These are phyloP conservation scores for Lizanozyma gosingica DNA, from an alignment of 1,139 yeast genomes.

Conservation along the genomic window DNA sequence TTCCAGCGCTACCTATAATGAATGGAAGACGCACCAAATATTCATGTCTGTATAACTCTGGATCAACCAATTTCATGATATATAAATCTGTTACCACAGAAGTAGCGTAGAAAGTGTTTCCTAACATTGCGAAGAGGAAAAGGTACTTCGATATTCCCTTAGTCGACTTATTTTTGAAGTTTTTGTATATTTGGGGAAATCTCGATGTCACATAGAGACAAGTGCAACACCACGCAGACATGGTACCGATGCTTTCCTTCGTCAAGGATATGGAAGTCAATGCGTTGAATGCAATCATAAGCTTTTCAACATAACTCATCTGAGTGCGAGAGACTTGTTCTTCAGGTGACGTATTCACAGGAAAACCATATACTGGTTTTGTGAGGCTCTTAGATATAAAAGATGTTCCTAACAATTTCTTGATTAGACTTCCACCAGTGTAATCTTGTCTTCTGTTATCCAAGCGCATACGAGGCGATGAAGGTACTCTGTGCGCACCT, in stretches of 20 bases:
- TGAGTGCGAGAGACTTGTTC: conserved; percentile 3
- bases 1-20: conserved; percentile 28
- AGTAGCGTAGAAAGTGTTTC: conserved; percentile 72
- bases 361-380: not conserved
- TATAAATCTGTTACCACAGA: conserved; percentile 11
- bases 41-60: conserved; percentile 3
- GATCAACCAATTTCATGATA: conserved; percentile 1
- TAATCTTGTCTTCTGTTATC: not conserved
- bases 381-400: conserved; percentile 8
- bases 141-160: conserved; percentile 76
- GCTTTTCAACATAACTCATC: conserved; percentile 1
- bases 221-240: conserved; percentile 80
- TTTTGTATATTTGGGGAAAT: conserved; percentile 76
- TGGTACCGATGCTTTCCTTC: conserved; percentile 27
- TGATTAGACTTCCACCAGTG: not conserved
- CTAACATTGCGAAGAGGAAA: conserved; percentile 69
- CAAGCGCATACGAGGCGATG: not conserved
- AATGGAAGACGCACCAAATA: conserved; percentile 26
- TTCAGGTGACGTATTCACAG: conserved; percentile 9
- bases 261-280: not conserved
- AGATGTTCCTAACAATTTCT: not conserved
- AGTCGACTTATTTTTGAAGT: conserved; percentile 68
- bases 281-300: conserved; percentile 5
- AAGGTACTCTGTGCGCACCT: not conserved
- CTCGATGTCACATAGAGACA: conserved; percentile 67